These are phyloP conservation scores for Pythium dissotocum DNA, from an alignment of 352 stramenopile species.

Conservation along the genomic window DNA sequence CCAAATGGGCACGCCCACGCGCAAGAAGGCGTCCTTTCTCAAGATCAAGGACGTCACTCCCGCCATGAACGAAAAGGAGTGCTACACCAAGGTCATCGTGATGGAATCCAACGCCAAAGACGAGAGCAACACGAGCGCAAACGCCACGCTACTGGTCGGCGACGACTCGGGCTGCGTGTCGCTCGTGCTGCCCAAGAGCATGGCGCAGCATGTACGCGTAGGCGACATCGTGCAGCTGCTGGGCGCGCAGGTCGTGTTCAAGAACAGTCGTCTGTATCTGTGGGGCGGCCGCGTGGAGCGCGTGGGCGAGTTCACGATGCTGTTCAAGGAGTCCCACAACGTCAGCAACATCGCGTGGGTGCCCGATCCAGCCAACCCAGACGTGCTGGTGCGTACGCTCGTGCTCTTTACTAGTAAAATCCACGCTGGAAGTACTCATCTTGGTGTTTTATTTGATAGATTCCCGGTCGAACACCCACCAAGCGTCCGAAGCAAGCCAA, in stretches of 20 bases:
- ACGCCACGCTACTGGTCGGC: slow-evolving; percentile 80
- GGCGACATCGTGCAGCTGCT: slow-evolving; percentile 76
- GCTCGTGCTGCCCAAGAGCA: slow-evolving; percentile 72
- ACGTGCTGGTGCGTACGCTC: slow-evolving; percentile 46
- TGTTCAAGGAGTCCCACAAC: slow-evolving; percentile 85
- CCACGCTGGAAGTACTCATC: neutral
- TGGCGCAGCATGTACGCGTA: slow-evolving; percentile 65
- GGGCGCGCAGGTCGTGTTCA: slow-evolving; percentile 73
- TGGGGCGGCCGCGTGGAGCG: slow-evolving; percentile 83
- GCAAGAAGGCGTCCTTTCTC: slow-evolving; percentile 60
- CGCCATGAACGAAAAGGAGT: slow-evolving; percentile 56
- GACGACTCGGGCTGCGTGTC: slow-evolving; percentile 83
- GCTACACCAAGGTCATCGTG: slow-evolving; percentile 76
- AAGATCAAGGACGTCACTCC: slow-evolving; percentile 79
- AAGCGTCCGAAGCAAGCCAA: slow-evolving; percentile 56
- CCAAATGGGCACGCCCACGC: slow-evolving; percentile 29
- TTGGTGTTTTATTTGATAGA: slow-evolving; percentile 25
- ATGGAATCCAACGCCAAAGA: slow-evolving; percentile 86
- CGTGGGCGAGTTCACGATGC: slow-evolving; percentile 81
- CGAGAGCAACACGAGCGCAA: slow-evolving; percentile 67
- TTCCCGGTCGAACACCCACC: slow-evolving; percentile 52
- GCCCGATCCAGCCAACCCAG: slow-evolving; percentile 74
- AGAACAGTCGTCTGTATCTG: slow-evolving; percentile 76
- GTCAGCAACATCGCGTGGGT: slow-evolving; percentile 84
- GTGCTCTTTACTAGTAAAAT: neutral